Conservation (phyloP, 257 asterid genomes). For the Nicotiana benthamiana region DNA sequence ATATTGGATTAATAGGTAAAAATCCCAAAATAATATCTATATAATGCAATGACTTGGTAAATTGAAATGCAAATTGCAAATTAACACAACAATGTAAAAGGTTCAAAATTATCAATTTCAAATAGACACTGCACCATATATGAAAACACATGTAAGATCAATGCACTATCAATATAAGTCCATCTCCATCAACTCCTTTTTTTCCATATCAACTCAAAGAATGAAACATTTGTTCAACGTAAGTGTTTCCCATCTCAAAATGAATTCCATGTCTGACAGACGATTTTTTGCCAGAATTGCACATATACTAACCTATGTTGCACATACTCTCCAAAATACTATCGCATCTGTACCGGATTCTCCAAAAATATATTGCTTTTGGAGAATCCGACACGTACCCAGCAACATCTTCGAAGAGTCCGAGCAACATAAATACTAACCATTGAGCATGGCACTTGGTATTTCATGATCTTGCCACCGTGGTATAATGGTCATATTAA, state of each 20-base stretch:
- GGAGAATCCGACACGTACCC: too few species aligned
- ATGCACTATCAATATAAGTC: background rate
- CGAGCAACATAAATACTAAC: too few species aligned
- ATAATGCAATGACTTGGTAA: background rate
- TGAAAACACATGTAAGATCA: background rate
- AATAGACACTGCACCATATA: background rate
- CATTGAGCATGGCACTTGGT: too few species aligned
- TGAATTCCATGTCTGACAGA: background rate
- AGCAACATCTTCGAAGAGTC: too few species aligned
- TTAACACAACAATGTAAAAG: background rate
- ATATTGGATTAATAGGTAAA: too few species aligned
- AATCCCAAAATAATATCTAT: too few species aligned
- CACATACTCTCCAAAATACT: too few species aligned
- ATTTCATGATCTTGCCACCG: too few species aligned
- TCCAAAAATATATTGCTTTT: too few species aligned
- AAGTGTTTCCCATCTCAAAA: background rate
- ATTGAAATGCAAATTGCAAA: background rate
- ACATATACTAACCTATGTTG: background rate
- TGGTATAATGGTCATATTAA: too few species aligned
- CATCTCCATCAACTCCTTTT: background rate
- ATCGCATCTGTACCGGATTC: too few species aligned
- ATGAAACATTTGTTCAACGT: background rate
- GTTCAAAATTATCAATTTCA: background rate
- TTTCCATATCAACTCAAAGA: background rate
- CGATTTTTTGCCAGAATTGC: background rate